Evolutionary conservation across 1,284 basidiomycete genomes (phyloP), one percentile per base, ranked within the genome.

Genomic region (Sporisorium reilianum): DNA sequence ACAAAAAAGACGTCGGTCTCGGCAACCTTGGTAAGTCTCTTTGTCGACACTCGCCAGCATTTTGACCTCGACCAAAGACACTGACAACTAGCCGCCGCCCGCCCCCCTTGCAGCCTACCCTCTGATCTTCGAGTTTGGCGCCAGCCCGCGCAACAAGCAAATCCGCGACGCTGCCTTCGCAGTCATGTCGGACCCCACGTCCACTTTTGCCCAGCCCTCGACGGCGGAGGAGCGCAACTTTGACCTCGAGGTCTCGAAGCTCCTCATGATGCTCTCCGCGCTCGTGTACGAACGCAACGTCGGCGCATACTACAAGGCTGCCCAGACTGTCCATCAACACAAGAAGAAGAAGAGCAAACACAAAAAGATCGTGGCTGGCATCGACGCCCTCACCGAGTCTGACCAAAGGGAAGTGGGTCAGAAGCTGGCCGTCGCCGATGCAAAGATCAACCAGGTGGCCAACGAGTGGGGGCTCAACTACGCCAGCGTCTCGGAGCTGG

Each of bases 51-150:
- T n/a, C 20, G 20, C 28, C 11, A 23, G 18, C 26, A 10, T 22
- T 16, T n/a, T 26, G 3, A 9, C 11, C 7, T 3, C 1, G 32
- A 22, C 18, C 18, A 18, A 2, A 23, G n/a, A 6, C 2, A 30
- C 44, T 52, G 50, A 52, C 59, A 12, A 16, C 18, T 1, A 12
- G 42, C 6, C 16, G n/a, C n/a, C n/a, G n/a, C n/a, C n/a, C 22
- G 14, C 10, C 5, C 16, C 28, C 5, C 26, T 20, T 44, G 28
- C 54, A 83, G 85, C 78, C 2, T 85, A 85, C 58, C 85, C 84
- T 38, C 65, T 78, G 18, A 83, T 86, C 50, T 86, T 85, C 41
- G 63, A 81, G 40, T 79, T 82, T 50, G 57, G 42, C 23, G 64
- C 56, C 38, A 44, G 41, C 41, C 71, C 65, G 8, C 68, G 80